Evolutionary conservation across 306 rosid species (phyloP).

Genomic region (Citrullus mucosospermus): DNA sequence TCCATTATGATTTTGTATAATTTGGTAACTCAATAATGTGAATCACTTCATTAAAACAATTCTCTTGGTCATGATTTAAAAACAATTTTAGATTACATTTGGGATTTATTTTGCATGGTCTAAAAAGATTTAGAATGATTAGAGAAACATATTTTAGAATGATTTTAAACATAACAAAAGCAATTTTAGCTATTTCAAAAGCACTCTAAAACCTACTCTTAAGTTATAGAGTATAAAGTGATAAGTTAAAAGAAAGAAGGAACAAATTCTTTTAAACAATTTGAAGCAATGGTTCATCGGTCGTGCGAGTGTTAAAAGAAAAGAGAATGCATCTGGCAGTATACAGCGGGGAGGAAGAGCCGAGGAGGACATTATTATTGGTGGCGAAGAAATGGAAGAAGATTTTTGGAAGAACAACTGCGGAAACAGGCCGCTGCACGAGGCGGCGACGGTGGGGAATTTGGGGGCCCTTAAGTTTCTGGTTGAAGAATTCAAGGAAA

Average conservation of each 20-base stretch:
- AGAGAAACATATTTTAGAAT: too few species aligned
- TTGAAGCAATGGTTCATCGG: not conserved
- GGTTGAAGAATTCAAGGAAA: rapidly evolving
- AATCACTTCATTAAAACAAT: too few species aligned
- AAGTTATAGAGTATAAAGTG: too few species aligned
- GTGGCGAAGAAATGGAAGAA: not conserved
- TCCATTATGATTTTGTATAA: too few species aligned
- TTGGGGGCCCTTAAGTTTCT: not conserved
- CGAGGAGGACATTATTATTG: not conserved
- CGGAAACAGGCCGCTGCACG: constrained; percentile 11
- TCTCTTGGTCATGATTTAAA: too few species aligned
- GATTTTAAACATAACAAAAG: too few species aligned
- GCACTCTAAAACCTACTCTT: too few species aligned
- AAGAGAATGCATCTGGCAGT: constrained; percentile 1
- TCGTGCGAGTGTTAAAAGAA: not conserved
- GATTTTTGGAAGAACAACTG: not conserved
- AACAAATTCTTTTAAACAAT: not conserved
- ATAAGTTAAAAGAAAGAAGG: not conserved
- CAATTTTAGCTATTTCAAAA: too few species aligned
- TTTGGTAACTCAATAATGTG: too few species aligned
- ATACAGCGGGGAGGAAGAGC: not conserved
- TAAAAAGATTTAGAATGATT: too few species aligned
- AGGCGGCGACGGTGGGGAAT: constrained; percentile 9
- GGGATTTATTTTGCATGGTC: too few species aligned
- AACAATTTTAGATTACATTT: too few species aligned